phyloP scores from a whole-genome alignment of 2,329 filamentous ascomycete genomes.

The Rhytidhysteron rufulum region DNA sequence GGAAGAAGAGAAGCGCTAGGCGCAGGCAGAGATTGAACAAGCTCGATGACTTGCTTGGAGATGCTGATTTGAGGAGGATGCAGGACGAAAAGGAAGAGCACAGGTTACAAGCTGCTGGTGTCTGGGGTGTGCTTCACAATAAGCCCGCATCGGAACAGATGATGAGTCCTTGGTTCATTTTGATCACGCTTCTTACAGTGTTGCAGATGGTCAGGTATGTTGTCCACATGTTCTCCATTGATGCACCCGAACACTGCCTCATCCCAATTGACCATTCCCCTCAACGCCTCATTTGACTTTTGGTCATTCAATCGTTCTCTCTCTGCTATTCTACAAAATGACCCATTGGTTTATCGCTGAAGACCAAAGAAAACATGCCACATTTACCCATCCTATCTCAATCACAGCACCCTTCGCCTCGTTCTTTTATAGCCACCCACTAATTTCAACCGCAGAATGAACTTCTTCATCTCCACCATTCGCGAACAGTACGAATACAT shows the following conservation, averaged over 20 bases:
- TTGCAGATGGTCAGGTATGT: slow-evolving; percentile 43
- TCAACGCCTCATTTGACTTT: background rate
- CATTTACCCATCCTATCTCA: no score
- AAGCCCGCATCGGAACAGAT: slow-evolving; percentile 69
- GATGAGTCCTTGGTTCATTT: slow-evolving; percentile 73
- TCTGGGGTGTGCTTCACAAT: slow-evolving; percentile 82
- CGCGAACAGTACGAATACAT: slow-evolving; percentile 75
- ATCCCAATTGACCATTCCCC: slow-evolving; percentile 54
- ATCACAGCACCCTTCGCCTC: no score
- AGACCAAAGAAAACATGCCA: no score
- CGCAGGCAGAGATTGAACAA: slow-evolving; percentile 61
- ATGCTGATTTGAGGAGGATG: slow-evolving; percentile 59
- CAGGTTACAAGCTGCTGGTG: slow-evolving; percentile 65
- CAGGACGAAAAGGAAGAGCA: slow-evolving; percentile 59
- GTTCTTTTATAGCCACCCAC: no score
- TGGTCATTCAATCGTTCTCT: background rate
- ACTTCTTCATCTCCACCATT: slow-evolving; percentile 89
- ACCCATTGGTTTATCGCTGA: slow-evolving; percentile 58
- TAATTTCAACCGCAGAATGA: slow-evolving; percentile 64
- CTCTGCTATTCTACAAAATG: slow-evolving; percentile 3
- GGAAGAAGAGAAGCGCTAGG: slow-evolving; percentile 28
- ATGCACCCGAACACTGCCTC: slow-evolving; percentile 87
- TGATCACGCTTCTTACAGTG: slow-evolving; percentile 76
- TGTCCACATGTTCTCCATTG: slow-evolving; percentile 74
- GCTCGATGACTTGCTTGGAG: slow-evolving; percentile 68